Base-by-base conservation (phyloP, 805 yeast genomes). In the Barnettozyma californica region DNA sequence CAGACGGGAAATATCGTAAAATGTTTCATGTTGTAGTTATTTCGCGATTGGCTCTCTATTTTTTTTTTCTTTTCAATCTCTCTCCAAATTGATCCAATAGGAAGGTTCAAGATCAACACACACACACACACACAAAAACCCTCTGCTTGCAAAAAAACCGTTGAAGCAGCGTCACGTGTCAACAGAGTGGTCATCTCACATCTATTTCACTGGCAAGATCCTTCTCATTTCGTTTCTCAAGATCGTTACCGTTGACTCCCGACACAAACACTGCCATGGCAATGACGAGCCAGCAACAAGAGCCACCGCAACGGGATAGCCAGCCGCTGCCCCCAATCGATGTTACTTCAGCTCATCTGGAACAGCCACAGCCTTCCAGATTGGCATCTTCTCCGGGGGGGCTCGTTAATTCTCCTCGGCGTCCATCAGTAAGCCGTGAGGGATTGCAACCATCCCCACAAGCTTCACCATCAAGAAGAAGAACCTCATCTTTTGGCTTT, bases 401-500 rank as follows among this genome's bases (percentile, higher is more conserved):
- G 13, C 31, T 29, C 6, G 19, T 44, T n/a, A 31, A n/a, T 31
- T 33, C 44, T 11, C 33, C 47, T 10, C 44, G 25, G 11, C 51
- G 48, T 11, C 52, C 53, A 7, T 27, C 53, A 9, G 11, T 37
- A 10, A 43, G 40, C 10, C 47, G 39, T 14, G 40, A 45, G 3
- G 36, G 37, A 16, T 45, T 47, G 9, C 44, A 49, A 25, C 46
- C 44, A 14, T 40, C 53, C 10, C 48, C 51, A 11, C 51, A 48
- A 25, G 44, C 49, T 14, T 49, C 52, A 10, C 52, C 54, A 23
- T 49, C 45, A 27, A 53, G 65, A 46, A 52, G 65, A 53, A 51
- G 65, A 42, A 57, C 60, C 0, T 58, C 63, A 0, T 59, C 63
- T 2, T 58, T 61, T 44, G 65, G 63, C 16, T 60, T 61, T 36